These are phyloP conservation scores for Viola odorata DNA, from an alignment of 345 rosid species.

Conservation along the genomic window DNA sequence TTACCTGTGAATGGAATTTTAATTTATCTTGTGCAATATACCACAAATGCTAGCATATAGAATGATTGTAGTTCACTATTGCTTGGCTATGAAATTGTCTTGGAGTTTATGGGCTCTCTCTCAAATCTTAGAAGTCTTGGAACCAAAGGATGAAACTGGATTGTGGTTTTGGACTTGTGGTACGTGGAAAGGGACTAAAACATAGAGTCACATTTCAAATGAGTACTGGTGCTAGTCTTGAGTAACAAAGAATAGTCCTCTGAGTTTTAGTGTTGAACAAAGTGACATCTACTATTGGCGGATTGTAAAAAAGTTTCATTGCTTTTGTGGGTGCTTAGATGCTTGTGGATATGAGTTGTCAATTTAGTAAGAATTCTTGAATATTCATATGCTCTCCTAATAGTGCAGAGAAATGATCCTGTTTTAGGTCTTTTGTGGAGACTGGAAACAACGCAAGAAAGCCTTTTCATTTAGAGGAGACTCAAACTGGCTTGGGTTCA, in stretches of 20 bases:
- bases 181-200: too few species aligned
- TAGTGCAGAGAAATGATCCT: not conserved
- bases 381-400: not conserved
- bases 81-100: not conserved
- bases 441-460: constrained; percentile 37
- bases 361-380: not conserved
- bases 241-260: too few species aligned
- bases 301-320: not conserved
- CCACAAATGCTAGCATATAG: not conserved
- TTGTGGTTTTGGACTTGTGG: not conserved
- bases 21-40: too few species aligned
- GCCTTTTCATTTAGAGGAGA: constrained; percentile 62
- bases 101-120: not conserved
- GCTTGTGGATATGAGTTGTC: not conserved
- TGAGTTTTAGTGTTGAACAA: too few species aligned
- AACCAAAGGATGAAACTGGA: not conserved
- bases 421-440: constrained; percentile 56
- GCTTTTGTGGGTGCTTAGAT: not conserved
- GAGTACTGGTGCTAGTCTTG: not conserved
- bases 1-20: too few species aligned
- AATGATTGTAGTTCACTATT: not conserved
- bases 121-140: not conserved
- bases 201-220: not conserved
- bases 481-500: constrained; percentile 69
- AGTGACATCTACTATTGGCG: too few species aligned